Evolutionary conservation across 495 filamentous ascomycete species (phyloP).

Genomic region (Penicillium flavigenum): DNA sequence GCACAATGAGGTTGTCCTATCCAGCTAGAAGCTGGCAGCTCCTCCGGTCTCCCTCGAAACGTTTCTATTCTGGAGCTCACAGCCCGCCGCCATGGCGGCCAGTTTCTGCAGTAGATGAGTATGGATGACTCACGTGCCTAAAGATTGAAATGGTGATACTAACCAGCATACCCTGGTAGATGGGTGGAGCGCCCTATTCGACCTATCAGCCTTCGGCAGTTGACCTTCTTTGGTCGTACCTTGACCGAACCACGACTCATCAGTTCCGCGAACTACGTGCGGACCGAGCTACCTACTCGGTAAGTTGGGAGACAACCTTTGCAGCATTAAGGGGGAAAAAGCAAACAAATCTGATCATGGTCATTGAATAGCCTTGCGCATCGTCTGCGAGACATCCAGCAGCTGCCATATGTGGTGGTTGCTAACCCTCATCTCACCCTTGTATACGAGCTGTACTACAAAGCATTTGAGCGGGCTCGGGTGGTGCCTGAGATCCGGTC

Average conservation of each 20-base stretch:
- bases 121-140: constrained; percentile 32
- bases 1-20: constrained; percentile 40
- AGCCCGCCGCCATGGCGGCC: constrained; percentile 71
- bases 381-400: constrained; percentile 95
- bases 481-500: constrained; percentile 79
- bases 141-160: constrained; percentile 9
- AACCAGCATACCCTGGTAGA: constrained; percentile 41
- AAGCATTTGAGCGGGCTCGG: constrained; percentile 87
- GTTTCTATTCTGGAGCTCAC: constrained; percentile 34
- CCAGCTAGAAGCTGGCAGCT: constrained; percentile 34
- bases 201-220: constrained; percentile 83
- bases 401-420: constrained; percentile 90
- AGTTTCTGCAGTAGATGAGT: constrained; percentile 85
- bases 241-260: constrained; percentile 87
- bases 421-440: constrained; percentile 91
- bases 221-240: constrained; percentile 92
- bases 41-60: constrained; percentile 25
- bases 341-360: neutral
- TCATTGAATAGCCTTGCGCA: constrained; percentile 71
- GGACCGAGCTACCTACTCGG: constrained; percentile 91
- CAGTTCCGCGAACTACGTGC: constrained; percentile 94
- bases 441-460: constrained; percentile 96
- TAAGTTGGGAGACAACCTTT: constrained; percentile 29
- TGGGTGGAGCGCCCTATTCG: constrained; percentile 84
- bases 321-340: neutral